phyloP scores from a whole-genome alignment of 1,139 yeast genomes.

The Spathaspora sp. region DNA sequence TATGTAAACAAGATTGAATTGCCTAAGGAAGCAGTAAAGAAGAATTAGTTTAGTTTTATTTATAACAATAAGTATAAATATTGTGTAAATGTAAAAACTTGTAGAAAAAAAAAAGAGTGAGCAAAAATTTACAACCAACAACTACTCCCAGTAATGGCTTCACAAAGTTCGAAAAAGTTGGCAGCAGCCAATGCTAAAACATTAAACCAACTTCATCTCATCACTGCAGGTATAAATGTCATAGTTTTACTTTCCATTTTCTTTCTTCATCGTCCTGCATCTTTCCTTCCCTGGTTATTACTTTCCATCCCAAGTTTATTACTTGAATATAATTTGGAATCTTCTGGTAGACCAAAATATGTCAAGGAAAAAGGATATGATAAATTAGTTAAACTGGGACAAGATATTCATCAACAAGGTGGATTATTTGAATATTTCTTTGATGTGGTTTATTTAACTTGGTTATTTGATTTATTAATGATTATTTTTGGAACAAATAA shows the following conservation, averaged over 20 bases:
- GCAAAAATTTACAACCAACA: not conserved
- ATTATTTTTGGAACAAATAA: constrained; percentile 55
- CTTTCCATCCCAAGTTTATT: constrained; percentile 58
- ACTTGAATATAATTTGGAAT: constrained; percentile 59
- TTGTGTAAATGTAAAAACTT: too few relatives aligned
- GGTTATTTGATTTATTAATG: constrained; percentile 58
- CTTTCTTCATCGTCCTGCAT: constrained; percentile 52
- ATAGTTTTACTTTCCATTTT: constrained; percentile 41
- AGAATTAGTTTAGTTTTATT: constrained; percentile 4
- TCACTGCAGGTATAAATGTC: constrained; percentile 44
- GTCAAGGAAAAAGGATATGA: constrained; percentile 32
- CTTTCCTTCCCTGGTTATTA: constrained; percentile 51
- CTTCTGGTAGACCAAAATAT: constrained; percentile 63
- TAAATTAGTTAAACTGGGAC: constrained; percentile 53
- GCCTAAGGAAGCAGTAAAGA: constrained; percentile 6
- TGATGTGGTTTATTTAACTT: constrained; percentile 71
- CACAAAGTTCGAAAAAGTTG: constrained; percentile 61
- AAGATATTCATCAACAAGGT: constrained; percentile 65
- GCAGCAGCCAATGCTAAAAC: constrained; percentile 58
- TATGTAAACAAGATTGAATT: constrained; percentile 6
- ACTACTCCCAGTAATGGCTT: constrained; percentile 30
- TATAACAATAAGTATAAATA: too few relatives aligned
- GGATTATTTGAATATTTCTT: constrained; percentile 69
- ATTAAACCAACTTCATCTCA: constrained; percentile 53
- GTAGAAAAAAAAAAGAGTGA: not conserved